Evolutionary conservation across 2,329 filamentous ascomycete genomes (phyloP).

Genomic region (Plenodomus biglobosus): DNA sequence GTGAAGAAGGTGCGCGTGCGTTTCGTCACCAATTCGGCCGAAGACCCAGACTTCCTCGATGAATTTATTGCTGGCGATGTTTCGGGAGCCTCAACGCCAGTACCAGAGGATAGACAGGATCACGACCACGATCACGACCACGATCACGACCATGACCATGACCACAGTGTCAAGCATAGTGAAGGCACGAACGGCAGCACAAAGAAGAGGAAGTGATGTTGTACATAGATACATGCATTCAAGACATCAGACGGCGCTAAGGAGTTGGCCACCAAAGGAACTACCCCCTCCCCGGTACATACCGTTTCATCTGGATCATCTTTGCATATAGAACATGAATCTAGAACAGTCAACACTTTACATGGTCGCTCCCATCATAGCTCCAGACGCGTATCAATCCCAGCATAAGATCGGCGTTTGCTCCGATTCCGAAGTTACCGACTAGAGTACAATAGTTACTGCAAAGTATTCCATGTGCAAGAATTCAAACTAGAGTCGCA

Average conservation of each 20-base stretch:
- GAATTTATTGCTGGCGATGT: conserved; percentile 57
- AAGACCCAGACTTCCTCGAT: conserved; percentile 64
- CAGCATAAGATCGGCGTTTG: conserved; percentile 2
- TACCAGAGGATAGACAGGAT: conserved; percentile 32
- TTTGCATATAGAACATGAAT: conserved; percentile 4
- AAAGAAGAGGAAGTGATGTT: conserved; percentile 25
- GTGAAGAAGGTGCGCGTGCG: conserved; percentile 81
- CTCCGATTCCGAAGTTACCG: conserved; percentile 5
- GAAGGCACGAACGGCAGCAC: conserved; percentile 20
- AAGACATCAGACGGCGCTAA: conserved; percentile 21
- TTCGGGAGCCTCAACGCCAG: conserved; percentile 33
- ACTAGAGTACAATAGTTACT: too few species aligned
- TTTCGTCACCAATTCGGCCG: conserved; percentile 71
- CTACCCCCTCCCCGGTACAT: conserved; percentile 22
- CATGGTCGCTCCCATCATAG: not conserved
- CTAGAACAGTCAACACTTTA: too few species aligned
- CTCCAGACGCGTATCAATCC: not conserved
- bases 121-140: conserved; percentile 37
- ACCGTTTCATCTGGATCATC: not conserved
- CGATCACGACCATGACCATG: conserved; percentile 30
- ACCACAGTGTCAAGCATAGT: conserved; percentile 23
- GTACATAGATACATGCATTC: conserved; percentile 24
- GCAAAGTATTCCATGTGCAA: too few species aligned
- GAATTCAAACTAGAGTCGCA: not conserved
- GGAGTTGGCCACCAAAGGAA: conserved; percentile 23